Evolutionary conservation across 257 asterid species (phyloP).

Genomic region (Vinca minor): DNA sequence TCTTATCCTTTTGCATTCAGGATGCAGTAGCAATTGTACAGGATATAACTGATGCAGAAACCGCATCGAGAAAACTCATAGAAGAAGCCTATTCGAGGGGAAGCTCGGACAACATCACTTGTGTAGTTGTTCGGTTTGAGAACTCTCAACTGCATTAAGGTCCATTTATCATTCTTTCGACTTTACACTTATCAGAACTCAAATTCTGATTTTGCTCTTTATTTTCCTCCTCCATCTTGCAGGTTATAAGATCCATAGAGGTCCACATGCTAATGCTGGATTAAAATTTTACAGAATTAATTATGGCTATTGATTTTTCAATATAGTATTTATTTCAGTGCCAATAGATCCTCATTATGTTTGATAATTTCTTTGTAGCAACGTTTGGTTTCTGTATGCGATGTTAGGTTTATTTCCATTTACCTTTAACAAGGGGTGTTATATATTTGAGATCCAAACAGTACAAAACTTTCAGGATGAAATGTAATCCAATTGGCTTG

Average conservation of each 20-base stretch:
- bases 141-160: slow-evolving; percentile 18
- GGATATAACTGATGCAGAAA: slow-evolving; percentile 52
- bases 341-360: background rate
- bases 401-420: background rate
- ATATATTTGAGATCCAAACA: background rate
- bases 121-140: slow-evolving; percentile 63
- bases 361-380: background rate
- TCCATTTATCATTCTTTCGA: background rate
- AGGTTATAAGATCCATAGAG: background rate
- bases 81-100: slow-evolving; percentile 62
- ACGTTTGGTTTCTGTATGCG: background rate
- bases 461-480: background rate
- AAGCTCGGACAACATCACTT: slow-evolving; percentile 68
- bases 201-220: too few species aligned
- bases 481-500: background rate
- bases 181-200: background rate
- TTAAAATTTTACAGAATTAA: background rate
- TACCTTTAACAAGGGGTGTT: background rate
- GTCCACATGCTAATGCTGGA: background rate
- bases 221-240: background rate
- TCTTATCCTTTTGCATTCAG: slow-evolving; percentile 24
- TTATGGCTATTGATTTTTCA: background rate
- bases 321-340: background rate
- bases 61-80: slow-evolving; percentile 53
- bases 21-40: slow-evolving; percentile 65